Percentiles rank a stretch among this genome's conserved stretches.
These are phyloP conservation scores for Lophiostoma macrostomum DNA, from an alignment of 495 filamentous ascomycete genomes.

Conservation along the genomic window DNA sequence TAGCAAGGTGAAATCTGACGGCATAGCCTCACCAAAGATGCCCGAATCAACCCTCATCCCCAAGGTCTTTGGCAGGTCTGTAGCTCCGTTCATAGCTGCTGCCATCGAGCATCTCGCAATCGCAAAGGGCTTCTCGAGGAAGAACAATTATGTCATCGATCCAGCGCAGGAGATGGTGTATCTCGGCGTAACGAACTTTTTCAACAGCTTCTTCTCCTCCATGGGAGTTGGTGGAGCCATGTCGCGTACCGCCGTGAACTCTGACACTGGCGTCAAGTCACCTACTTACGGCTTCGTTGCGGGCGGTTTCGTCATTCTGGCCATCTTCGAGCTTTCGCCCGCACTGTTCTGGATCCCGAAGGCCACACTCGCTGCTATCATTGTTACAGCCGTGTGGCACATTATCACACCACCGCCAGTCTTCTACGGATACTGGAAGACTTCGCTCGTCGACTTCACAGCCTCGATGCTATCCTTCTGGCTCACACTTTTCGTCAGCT, in stretches of 20 bases:
- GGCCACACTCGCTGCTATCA: constrained; percentile 80
- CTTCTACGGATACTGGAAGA: constrained; percentile 90
- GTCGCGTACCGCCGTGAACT: constrained; percentile 94
- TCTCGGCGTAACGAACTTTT: constrained; percentile 86
- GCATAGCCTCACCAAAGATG: constrained; percentile 43
- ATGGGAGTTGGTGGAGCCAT: constrained; percentile 95
- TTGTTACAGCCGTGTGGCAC: constrained; percentile 94
- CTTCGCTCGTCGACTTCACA: constrained; percentile 80
- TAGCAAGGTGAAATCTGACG: constrained; percentile 45
- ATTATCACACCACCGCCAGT: constrained; percentile 88
- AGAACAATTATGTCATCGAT: constrained; percentile 95
- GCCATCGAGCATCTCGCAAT: constrained; percentile 82
- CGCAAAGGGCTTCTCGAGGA: constrained; percentile 90
- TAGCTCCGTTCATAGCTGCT: constrained; percentile 83
- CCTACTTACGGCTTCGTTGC: constrained; percentile 90
- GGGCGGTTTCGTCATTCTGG: constrained; percentile 80
- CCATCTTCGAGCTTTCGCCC: constrained; percentile 83
- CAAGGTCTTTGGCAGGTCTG: constrained; percentile 54
- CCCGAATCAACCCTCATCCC: constrained; percentile 33
- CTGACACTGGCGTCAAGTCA: constrained; percentile 90
- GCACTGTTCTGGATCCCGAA: constrained; percentile 94
- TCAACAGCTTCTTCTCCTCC: constrained; percentile 88
- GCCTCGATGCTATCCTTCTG: constrained; percentile 93
- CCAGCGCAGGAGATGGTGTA: constrained; percentile 94
- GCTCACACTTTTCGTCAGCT: constrained; percentile 79